Evolutionary conservation across 2,329 filamentous ascomycete species (phyloP).

Genomic region (Pseudopithomyces chartarum): DNA sequence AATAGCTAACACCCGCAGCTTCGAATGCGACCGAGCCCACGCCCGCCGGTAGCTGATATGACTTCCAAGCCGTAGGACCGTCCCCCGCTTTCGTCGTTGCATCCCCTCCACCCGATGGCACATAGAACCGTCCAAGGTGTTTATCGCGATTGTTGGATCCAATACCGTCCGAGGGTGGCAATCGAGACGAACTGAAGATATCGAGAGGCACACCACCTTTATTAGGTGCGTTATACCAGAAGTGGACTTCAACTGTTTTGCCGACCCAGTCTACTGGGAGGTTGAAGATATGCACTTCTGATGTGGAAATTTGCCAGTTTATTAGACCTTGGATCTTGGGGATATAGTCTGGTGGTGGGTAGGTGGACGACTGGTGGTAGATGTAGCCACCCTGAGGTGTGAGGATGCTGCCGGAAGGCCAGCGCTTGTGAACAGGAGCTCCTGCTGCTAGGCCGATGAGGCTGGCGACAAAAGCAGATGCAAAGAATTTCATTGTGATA

Average conservation of each 20-base stretch:
- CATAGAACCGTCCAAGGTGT: background rate
- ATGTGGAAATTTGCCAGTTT: background rate
- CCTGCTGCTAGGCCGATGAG: background rate
- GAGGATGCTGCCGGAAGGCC: background rate
- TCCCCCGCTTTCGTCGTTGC: background rate
- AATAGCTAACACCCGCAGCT: background rate
- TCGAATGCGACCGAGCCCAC: background rate
- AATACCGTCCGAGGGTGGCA: background rate
- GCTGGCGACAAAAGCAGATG: background rate
- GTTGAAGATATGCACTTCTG: background rate
- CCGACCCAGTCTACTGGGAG: background rate
- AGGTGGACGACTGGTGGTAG: background rate
- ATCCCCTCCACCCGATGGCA: background rate
- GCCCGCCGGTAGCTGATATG: background rate
- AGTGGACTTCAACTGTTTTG: background rate
- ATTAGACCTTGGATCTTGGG: background rate
- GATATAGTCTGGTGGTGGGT: background rate
- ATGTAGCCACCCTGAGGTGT: background rate
- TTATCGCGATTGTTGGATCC: conserved; percentile 1
- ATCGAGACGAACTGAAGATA: background rate
- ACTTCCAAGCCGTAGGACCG: background rate
- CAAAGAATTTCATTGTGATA: background rate
- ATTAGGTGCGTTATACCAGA: background rate
- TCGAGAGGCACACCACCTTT: background rate
- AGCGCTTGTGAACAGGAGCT: background rate